Conservation (phyloP, 2,329 filamentous ascomycete species). For the Neophaeococcomyces mojaviensis region DNA sequence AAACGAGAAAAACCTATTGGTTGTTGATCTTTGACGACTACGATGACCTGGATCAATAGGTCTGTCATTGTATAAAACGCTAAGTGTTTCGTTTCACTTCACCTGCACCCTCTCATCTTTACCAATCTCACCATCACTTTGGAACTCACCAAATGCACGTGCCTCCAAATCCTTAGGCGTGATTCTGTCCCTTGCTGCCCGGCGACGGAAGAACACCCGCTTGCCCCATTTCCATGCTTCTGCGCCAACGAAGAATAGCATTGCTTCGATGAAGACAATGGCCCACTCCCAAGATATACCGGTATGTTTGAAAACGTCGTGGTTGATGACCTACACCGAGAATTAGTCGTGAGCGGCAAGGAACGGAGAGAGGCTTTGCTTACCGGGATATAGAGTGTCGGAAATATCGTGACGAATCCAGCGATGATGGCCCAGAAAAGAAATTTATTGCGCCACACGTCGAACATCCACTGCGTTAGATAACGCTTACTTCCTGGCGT, state of each 20-base stretch:
- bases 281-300: conserved; percentile 63
- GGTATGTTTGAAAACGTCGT: conserved; percentile 62
- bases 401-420: conserved; percentile 49
- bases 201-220: conserved; percentile 44
- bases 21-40: too few species aligned
- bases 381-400: conserved; percentile 61
- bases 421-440: conserved; percentile 58
- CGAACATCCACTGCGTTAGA: conserved; percentile 58
- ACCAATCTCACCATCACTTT: conserved; percentile 3
- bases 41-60: too few species aligned
- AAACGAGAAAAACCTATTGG: too few species aligned
- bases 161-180: conserved; percentile 16
- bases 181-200: conserved; percentile 9
- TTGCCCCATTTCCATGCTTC: conserved; percentile 62
- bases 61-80: too few species aligned
- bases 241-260: conserved; percentile 54
- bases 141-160: conserved; percentile 6
- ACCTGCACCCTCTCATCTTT: not conserved
- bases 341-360: not conserved
- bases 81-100: too few species aligned
- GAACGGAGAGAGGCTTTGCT: not conserved
- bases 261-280: conserved; percentile 51
- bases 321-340: conserved; percentile 57
- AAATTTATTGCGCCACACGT: conserved; percentile 65
- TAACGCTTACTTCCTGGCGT: conserved; percentile 52